Evolutionary conservation across 2,329 filamentous ascomycete genomes (phyloP), one percentile per base, ranked within the genome.

Genomic region (Furcasterigmium sp.): DNA sequence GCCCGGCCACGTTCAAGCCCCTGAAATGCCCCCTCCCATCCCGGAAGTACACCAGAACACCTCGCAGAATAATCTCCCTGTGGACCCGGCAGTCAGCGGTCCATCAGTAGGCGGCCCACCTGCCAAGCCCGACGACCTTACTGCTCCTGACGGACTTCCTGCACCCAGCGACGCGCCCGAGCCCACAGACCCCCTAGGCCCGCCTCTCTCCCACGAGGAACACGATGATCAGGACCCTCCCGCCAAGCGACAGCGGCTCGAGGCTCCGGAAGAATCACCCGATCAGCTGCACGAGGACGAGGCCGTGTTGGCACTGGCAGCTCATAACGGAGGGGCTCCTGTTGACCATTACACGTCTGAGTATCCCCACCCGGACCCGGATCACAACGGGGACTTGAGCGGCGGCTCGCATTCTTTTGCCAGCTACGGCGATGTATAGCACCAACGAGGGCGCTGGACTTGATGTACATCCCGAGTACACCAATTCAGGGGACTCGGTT

Each of bases 231-330:
- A 41, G 13, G 49, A 46, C 13, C 49, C 30, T 40, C 28, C 36
- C 15, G 41, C 47, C 10, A 51, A 51, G 37, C 39, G 49, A 10
- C 41, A 42, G 11, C 44, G 47, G 28, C 41, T 51, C 15, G 54
- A 76, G 74, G 48, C 63, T 70, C 9, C 64, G 55, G 56, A 53
- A 4, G 54, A 58, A 14, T 39, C 56, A n/a, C 49, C 55, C 10
- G 60, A 64, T 13, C 61, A 64, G 14, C 50, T 59, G 1, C 53
- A 73, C 13, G 69, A 73, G 21, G 72, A 76, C 45, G 70, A 73
- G 44, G 70, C 70, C 5, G 67, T 76, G 11, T 48, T 76, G 47
- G 71, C 68, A 8, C 53, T 76, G 34, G 67, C 70, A 15, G 68
- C 63, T 4, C 68, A 73, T 45, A 69, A 64, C 51, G 32, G 32